Evolutionary conservation across 1,139 yeast species (phyloP), one percentile per base, ranked within the genome.

Genomic region (Saccharomyces uvarum): DNA sequence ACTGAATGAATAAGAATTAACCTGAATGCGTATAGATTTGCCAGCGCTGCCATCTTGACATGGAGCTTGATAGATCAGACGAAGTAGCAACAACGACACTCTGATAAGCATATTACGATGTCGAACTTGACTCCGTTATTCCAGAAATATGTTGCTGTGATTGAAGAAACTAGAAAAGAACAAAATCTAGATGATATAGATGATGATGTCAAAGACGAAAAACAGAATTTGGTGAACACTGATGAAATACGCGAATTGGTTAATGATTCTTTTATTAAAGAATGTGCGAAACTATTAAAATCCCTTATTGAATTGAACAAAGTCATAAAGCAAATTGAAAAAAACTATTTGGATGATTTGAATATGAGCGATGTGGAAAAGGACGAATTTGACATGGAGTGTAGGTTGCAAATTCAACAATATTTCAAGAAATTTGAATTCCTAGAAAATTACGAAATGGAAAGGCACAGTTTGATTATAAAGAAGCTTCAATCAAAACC

Each of bases 321-420:
- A 26, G 76, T 81, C 50, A 61, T 81, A 1, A 59, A 58, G 5
- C 73, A 74, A 14, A 70, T 81, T 16, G 75, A 74, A 54, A 70
- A 77, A 1, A 70, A 75, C 13, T 83, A 83, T 61, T 69, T 68
- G 54, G 75, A 75, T 50, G 75, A 71, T 32, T 58, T 62, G 38
- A 63, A 61, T 6, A 69, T 79, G 63, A 63, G 76, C 1, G 73
- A 73, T 8, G 73, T 70, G 5, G 83, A 81, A 51, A 80, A 81
- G 63, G 80, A 80, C 58, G 75, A 76, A 48, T 73, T 82, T 29
- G 86, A 82, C 57, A 78, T 80, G 55, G 84, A 81, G 56, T 74
- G 81, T 49, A 76, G 80, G 56, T 65, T 75, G 31, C 77, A 78
- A 61, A 63, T 81, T 41, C 83, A 80, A 59, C 77, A 77, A 56